These are phyloP conservation scores for Tylopilus felleus DNA, from an alignment of 768 basidiomycete species.

Conservation along the genomic window DNA sequence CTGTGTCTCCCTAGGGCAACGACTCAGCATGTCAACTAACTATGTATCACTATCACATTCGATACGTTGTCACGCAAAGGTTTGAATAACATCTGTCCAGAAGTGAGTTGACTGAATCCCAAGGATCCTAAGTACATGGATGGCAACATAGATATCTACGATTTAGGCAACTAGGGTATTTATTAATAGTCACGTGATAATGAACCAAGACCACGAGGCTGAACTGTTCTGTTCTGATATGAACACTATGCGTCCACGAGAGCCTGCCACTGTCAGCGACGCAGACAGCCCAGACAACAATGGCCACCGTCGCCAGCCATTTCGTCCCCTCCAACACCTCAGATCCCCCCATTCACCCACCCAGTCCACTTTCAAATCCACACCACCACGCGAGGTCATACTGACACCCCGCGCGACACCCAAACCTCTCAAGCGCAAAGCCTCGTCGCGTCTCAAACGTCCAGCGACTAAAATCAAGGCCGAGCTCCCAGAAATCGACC, in stretches of 20 bases:
- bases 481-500: conserved; percentile 63
- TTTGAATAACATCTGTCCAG: no score
- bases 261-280: conserved; percentile 5
- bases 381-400: conserved; percentile 64
- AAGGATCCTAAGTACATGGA: no score
- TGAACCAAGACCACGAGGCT: conserved; percentile 4
- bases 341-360: conserved; percentile 34
- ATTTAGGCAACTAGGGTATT: no score
- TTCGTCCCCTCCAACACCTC: conserved; percentile 15
- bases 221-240: conserved; percentile 10
- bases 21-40: no score
- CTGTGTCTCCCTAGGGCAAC: not conserved
- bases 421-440: conserved; percentile 40
- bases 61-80: no score
- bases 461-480: conserved; percentile 43
- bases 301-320: conserved; percentile 15
- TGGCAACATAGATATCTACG: no score
- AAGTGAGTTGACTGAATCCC: no score
- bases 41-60: no score
- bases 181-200: conserved; percentile 17
- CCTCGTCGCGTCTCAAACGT: conserved; percentile 23
- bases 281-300: not conserved
- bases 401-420: conserved; percentile 31
- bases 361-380: conserved; percentile 53
- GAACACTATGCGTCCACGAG: conserved; percentile 17